Conservation (phyloP, 108 stramenopile species). For the Skeletonema menzelii region DNA sequence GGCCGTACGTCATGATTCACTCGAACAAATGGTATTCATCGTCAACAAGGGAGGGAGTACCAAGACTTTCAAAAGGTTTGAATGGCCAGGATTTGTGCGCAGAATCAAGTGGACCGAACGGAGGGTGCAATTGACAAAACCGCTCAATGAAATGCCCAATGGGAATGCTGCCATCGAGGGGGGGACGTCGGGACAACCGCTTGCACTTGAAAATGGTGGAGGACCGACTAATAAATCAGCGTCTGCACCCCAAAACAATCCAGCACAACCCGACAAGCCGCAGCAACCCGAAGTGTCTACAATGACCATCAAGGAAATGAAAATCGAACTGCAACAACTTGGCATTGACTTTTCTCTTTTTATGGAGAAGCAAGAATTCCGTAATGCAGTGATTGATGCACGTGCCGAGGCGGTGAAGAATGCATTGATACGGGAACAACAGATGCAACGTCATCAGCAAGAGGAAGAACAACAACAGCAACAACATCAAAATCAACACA, state of each 20-base stretch:
- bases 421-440: not conserved
- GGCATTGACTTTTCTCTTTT: conserved; percentile 5
- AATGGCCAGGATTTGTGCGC: not conserved
- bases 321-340: conserved; percentile 11
- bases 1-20: not conserved
- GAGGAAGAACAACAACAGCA: not conserved
- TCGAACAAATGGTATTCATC: not conserved
- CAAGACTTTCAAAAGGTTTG: not conserved
- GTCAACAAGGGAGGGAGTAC: not conserved
- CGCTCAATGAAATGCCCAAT: not conserved
- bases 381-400: conserved; percentile 13
- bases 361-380: conserved; percentile 29
- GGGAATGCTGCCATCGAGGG: not conserved
- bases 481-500: not conserved
- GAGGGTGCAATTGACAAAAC: not conserved
- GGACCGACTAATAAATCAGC: not conserved
- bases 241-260: not conserved
- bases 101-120: not conserved
- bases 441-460: not conserved
- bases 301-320: conserved; percentile 33
- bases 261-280: not conserved
- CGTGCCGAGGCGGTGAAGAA: conserved; percentile 5
- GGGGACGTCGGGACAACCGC: not conserved
- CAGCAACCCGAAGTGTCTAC: not conserved
- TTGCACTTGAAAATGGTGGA: not conserved